These are phyloP conservation scores for Biancaea sappan DNA, from an alignment of 306 rosid genomes.

Conservation along the genomic window DNA sequence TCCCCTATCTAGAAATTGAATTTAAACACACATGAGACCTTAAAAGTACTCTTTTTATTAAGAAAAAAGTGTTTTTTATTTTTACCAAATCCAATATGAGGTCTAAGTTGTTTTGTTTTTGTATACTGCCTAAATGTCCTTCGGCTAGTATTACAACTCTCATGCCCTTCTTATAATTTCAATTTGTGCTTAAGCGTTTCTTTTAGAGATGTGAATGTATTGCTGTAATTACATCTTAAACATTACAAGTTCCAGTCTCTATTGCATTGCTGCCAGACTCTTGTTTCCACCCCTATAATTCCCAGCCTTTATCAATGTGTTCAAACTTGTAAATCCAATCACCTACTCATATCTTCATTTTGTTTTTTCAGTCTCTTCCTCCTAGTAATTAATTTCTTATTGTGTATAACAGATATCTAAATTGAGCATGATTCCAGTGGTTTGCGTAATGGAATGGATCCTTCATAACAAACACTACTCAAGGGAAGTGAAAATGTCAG, in stretches of 20 bases:
- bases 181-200: neutral
- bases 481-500: constrained; percentile 77
- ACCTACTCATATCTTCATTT: constrained; percentile 9
- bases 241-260: neutral
- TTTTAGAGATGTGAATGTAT: neutral
- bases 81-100: neutral
- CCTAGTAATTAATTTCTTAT: constrained; percentile 16
- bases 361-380: neutral
- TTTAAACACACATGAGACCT: neutral
- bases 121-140: constrained; percentile 7
- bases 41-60: neutral
- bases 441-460: constrained; percentile 94
- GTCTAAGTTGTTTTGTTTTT: neutral
- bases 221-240: neutral
- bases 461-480: constrained; percentile 78
- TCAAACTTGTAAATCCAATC: constrained; percentile 4
- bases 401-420: constrained; percentile 70
- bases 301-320: constrained; percentile 8
- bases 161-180: neutral
- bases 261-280: neutral
- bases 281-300: constrained; percentile 3
- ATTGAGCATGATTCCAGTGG: constrained; percentile 98
- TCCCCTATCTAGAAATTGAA: neutral
- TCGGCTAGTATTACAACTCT: constrained; percentile 6
- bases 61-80: neutral